Percentiles rank a stretch among this genome's conserved stretches.
These are phyloP conservation scores for Nepenthes gracilis DNA, from an alignment of 148 eudicot genomes.

Conservation along the genomic window DNA sequence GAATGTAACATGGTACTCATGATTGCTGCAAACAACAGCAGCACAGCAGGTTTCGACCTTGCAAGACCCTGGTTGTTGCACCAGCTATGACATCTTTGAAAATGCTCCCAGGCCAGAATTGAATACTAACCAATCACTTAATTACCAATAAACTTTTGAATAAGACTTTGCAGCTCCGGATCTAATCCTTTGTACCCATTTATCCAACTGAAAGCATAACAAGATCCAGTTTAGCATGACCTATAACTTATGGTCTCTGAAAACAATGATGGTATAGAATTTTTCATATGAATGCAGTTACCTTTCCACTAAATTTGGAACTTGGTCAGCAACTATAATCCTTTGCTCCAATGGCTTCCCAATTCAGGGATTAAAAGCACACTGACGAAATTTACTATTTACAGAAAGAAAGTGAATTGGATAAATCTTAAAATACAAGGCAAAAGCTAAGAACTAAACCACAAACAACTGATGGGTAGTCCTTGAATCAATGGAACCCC, in stretches of 20 bases:
- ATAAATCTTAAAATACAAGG: no score
- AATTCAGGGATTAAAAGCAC: not conserved
- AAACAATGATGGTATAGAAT: not conserved
- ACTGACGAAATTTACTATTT: no score
- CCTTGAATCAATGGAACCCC: no score
- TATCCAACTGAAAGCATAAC: no score
- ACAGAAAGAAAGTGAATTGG: no score
- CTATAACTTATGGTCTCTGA: no score
- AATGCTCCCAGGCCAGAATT: constrained; percentile 39
- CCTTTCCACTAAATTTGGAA: not conserved
- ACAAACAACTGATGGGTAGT: no score
- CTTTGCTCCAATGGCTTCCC: constrained; percentile 4
- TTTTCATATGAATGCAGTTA: constrained; percentile 1
- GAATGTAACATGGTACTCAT: constrained; percentile 43
- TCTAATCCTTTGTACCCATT: no score
- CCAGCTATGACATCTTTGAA: not conserved
- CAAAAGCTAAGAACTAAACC: no score
- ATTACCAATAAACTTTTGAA: not conserved
- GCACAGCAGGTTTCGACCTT: constrained; percentile 27
- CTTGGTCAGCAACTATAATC: constrained; percentile 8
- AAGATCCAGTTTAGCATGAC: no score
- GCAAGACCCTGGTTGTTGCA: constrained; percentile 10
- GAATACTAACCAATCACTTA: not conserved
- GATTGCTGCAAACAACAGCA: constrained; percentile 26
- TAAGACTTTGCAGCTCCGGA: not conserved